Evolutionary conservation across 805 yeast species (phyloP).

Genomic region (Yamadazyma paraphyllophila): DNA sequence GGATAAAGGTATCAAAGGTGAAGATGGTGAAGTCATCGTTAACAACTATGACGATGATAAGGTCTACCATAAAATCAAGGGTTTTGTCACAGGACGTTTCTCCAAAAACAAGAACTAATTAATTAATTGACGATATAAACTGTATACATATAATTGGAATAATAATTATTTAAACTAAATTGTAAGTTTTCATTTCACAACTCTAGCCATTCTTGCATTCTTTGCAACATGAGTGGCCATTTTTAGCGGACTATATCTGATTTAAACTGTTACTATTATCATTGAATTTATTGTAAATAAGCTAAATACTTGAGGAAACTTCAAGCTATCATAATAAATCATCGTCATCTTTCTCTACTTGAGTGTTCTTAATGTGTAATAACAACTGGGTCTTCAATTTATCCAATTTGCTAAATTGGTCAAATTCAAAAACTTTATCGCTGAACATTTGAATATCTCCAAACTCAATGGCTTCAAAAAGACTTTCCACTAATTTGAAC

Average conservation of each 20-base stretch:
- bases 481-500: constrained; percentile 59
- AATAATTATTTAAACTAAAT: background rate
- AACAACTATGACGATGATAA: constrained; percentile 26
- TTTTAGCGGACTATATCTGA: too few relatives aligned
- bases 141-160: too few relatives aligned
- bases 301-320: background rate
- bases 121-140: too few relatives aligned
- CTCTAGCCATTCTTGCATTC: too few relatives aligned
- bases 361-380: constrained; percentile 73
- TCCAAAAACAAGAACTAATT: too few relatives aligned
- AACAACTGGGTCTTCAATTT: constrained; percentile 85
- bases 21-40: constrained; percentile 20
- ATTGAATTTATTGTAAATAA: background rate
- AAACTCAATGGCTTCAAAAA: constrained; percentile 71
- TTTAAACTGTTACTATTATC: too few relatives aligned
- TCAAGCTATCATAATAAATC: constrained; percentile 6
- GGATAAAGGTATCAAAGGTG: constrained; percentile 17
- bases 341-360: constrained; percentile 57
- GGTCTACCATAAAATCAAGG: constrained; percentile 15
- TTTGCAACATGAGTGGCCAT: too few relatives aligned
- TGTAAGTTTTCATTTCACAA: too few relatives aligned
- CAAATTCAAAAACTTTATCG: constrained; percentile 74
- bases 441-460: constrained; percentile 80
- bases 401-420: constrained; percentile 85
- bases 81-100: too few relatives aligned